Percentiles rank a stretch among this genome's conserved stretches.
Evolutionary conservation across 2,329 filamentous ascomycete genomes (phyloP).

Genomic region (Malbranchea cinnamomea): DNA sequence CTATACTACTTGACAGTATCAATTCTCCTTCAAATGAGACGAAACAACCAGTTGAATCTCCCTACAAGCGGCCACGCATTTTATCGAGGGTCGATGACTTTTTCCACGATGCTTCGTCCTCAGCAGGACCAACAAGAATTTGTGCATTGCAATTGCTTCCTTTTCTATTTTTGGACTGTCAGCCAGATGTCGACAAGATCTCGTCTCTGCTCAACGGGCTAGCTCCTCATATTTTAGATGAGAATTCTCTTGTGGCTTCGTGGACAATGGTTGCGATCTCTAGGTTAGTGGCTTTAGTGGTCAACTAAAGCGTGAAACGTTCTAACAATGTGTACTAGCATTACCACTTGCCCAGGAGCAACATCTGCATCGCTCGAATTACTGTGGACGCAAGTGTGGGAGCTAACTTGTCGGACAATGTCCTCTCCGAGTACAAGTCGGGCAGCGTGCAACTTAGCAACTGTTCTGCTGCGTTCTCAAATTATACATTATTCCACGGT

Average conservation of each 20-base stretch:
- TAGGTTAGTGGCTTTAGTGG: conserved; percentile 40
- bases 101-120: conserved; percentile 20
- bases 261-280: conserved; percentile 79
- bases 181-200: conserved; percentile 38
- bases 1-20: conserved; percentile 23
- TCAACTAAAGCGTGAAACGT: conserved; percentile 6
- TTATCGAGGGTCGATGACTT: conserved; percentile 23
- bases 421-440: conserved; percentile 58
- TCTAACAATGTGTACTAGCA: conserved; percentile 14
- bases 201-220: conserved; percentile 44
- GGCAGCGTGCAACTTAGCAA: conserved; percentile 59
- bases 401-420: conserved; percentile 54
- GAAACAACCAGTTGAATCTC: conserved; percentile 5
- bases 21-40: conserved; percentile 8
- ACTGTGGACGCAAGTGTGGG: conserved; percentile 62
- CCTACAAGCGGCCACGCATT: conserved; percentile 23
- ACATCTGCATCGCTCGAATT: conserved; percentile 26
- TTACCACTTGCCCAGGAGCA: conserved; percentile 20
- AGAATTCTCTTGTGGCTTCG: conserved; percentile 49
- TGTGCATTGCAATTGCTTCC: conserved; percentile 41
- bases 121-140: conserved; percentile 26
- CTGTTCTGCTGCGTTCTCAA: conserved; percentile 48
- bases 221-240: conserved; percentile 48
- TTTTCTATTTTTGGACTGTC: conserved; percentile 33
- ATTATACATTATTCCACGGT: conserved; percentile 55